Percentiles rank a stretch among this genome's conserved stretches.
These are phyloP conservation scores for Curvularia sp. DNA, from an alignment of 2,329 filamentous ascomycete genomes.

Conservation along the genomic window DNA sequence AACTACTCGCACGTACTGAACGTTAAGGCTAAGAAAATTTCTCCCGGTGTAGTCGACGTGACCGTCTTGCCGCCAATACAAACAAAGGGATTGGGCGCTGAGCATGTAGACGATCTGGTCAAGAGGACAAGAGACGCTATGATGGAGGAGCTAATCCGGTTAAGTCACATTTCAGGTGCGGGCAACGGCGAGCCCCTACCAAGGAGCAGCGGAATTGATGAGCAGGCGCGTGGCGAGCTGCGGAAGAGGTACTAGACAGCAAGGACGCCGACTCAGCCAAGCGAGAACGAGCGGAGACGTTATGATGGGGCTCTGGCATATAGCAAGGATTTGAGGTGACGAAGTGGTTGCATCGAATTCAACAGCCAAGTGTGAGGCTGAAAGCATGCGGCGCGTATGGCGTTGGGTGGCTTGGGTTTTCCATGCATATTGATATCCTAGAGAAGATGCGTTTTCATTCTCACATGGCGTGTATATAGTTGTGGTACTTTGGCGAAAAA, in stretches of 20 bases:
- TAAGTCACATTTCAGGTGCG: constrained; percentile 38
- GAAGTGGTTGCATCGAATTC: not conserved
- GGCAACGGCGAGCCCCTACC: constrained; percentile 39
- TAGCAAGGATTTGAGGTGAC: not conserved
- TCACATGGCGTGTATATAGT: constrained; percentile 15
- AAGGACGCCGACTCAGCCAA: not conserved
- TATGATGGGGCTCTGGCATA: not conserved
- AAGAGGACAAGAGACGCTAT: constrained; percentile 45
- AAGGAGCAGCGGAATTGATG: constrained; percentile 29
- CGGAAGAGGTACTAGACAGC: constrained; percentile 33
- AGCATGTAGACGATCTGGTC: constrained; percentile 45
- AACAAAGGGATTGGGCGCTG: constrained; percentile 44
- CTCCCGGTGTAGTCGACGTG: constrained; percentile 63
- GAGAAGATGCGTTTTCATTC: constrained; percentile 4
- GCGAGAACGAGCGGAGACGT: not conserved
- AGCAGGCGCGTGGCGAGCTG: constrained; percentile 28
- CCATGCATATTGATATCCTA: constrained; percentile 23
- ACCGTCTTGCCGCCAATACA: constrained; percentile 47
- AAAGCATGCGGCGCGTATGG: constrained; percentile 16
- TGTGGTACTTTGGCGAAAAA: not conserved
- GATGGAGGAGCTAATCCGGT: constrained; percentile 46
- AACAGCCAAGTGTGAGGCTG: not conserved
- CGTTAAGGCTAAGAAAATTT: constrained; percentile 53
- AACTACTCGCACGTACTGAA: constrained; percentile 59
- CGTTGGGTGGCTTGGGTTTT: constrained; percentile 9